These are phyloP conservation scores for Hypericum androsaemum DNA, from an alignment of 345 rosid genomes.

Conservation along the genomic window DNA sequence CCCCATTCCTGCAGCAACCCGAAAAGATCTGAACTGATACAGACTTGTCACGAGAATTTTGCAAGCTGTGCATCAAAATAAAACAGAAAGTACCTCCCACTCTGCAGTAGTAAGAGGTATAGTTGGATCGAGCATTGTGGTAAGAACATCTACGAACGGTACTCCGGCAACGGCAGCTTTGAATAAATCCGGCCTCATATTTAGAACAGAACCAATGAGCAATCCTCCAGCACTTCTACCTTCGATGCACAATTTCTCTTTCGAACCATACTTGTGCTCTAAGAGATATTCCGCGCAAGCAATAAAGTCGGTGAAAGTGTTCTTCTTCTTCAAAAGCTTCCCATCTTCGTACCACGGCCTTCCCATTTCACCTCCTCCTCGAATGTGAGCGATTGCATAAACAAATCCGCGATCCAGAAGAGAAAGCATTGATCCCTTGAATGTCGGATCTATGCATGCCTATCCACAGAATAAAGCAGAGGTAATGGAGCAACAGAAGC, in stretches of 20 bases:
- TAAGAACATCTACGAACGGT: constrained; percentile 88
- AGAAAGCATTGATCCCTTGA: constrained; percentile 67
- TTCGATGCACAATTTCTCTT: constrained; percentile 69
- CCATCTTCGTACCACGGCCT: constrained; percentile 97
- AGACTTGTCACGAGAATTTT: too few species aligned
- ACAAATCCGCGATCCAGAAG: constrained; percentile 84
- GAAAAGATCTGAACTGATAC: background rate
- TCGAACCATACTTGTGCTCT: constrained; percentile 55
- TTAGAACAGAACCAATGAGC: constrained; percentile 87
- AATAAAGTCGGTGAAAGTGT: constrained; percentile 84
- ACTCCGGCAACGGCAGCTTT: constrained; percentile 86
- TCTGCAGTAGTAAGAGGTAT: constrained; percentile 94
- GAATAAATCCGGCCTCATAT: constrained; percentile 94
- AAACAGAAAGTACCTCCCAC: constrained; percentile 63
- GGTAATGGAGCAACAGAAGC: too few species aligned
- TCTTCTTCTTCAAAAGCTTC: constrained; percentile 69
- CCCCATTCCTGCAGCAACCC: constrained; percentile 81
- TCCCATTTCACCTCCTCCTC: constrained; percentile 99
- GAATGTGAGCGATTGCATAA: constrained; percentile 78
- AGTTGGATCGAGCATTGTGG: constrained; percentile 94
- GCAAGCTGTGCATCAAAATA: background rate
- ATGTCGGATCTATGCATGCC: constrained; percentile 59
- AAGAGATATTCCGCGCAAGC: constrained; percentile 69
- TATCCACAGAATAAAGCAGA: constrained; percentile 13
- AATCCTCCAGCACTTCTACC: constrained; percentile 98